Percentiles rank a stretch among this genome's conserved stretches.
Evolutionary conservation across 2,329 filamentous ascomycete species (phyloP).

Genomic region (Metarhizium rileyi): DNA sequence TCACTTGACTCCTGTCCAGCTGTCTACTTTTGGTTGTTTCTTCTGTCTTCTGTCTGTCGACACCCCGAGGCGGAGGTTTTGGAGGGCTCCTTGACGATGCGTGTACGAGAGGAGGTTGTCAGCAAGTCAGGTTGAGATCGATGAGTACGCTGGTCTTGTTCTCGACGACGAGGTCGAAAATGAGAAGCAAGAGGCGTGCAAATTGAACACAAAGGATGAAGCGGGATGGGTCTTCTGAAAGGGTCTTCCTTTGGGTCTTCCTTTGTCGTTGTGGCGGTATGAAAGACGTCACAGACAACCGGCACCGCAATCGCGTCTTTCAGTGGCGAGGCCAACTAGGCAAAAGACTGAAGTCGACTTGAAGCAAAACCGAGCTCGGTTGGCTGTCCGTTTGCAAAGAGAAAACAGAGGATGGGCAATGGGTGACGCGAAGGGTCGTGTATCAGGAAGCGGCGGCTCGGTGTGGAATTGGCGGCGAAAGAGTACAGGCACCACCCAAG

Average conservation of each 20-base stretch:
- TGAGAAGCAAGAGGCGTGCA: neutral
- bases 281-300: neutral
- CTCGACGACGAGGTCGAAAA: neutral
- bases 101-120: neutral
- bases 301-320: constrained; percentile 1
- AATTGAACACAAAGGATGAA: neutral
- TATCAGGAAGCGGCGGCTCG: constrained; percentile 3
- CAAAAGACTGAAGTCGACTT: neutral
- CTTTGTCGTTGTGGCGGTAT: constrained; percentile 3
- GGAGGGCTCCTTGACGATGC: too few relatives aligned
- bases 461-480: neutral
- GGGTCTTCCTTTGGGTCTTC: too few relatives aligned
- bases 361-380: neutral
- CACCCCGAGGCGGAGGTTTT: too few relatives aligned
- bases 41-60: neutral
- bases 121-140: neutral
- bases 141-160: neutral
- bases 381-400: constrained; percentile 2
- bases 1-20: constrained; percentile 7
- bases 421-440: neutral
- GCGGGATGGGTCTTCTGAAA: neutral
- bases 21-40: neutral
- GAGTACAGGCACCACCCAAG: neutral
- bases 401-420: neutral
- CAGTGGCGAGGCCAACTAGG: neutral